Conservation (phyloP, 495 filamentous ascomycete genomes). For the Jackrogersella multiformis region DNA sequence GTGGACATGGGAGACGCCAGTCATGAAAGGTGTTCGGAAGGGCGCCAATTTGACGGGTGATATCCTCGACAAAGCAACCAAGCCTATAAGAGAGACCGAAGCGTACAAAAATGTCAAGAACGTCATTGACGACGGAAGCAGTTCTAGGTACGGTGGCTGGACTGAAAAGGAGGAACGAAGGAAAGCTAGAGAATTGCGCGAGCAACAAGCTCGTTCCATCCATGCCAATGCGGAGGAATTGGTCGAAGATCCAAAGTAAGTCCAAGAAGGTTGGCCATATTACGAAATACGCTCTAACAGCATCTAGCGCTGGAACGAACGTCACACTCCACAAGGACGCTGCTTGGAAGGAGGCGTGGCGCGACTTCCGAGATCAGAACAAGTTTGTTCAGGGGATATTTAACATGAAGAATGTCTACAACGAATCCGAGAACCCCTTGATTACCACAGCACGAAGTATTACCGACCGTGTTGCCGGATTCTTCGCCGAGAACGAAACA, state of each 20-base stretch:
- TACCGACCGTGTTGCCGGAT: slow-evolving; percentile 89
- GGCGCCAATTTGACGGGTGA: slow-evolving; percentile 85
- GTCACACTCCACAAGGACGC: slow-evolving; percentile 96
- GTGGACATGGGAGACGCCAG: slow-evolving; percentile 96
- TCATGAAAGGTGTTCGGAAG: slow-evolving; percentile 90
- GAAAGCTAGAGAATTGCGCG: slow-evolving; percentile 75
- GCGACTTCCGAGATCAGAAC: slow-evolving; percentile 86
- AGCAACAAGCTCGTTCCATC: slow-evolving; percentile 59
- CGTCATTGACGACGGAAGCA: slow-evolving; percentile 96
- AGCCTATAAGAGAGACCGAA: slow-evolving; percentile 91
- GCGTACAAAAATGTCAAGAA: slow-evolving; percentile 94
- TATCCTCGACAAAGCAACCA: slow-evolving; percentile 89
- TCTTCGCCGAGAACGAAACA: slow-evolving; percentile 98
- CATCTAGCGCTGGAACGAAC: slow-evolving; percentile 84
- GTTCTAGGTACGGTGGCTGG: slow-evolving; percentile 95
- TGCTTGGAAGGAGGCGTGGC: slow-evolving; percentile 95
- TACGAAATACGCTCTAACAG: slow-evolving; percentile 26
- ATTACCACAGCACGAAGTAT: slow-evolving; percentile 93
- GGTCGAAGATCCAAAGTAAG: slow-evolving; percentile 86
- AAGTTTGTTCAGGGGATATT: slow-evolving; percentile 90
- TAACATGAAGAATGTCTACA: slow-evolving; percentile 80
- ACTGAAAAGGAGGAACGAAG: slow-evolving; percentile 92
- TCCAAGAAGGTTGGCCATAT: slow-evolving; percentile 20
- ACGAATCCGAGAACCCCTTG: slow-evolving; percentile 95
- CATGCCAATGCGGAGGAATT: slow-evolving; percentile 63